Conservation (phyloP, 108 stramenopile species). For the Pinguiococcus pyrenoidosus region DNA sequence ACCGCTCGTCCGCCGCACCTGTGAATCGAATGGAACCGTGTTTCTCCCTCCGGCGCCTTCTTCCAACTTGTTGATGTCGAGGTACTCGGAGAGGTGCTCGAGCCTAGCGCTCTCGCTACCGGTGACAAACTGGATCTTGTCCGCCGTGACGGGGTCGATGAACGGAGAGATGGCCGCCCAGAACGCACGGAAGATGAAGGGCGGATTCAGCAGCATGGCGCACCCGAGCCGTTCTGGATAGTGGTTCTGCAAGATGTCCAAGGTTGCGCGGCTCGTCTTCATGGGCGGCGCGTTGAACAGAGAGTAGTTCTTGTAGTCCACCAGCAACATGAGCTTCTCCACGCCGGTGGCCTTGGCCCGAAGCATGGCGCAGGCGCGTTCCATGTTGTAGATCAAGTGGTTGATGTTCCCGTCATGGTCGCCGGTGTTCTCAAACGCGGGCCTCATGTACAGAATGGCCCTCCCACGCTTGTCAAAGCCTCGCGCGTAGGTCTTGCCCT, state of each 20-base stretch:
- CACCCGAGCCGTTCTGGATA: constrained; percentile 69
- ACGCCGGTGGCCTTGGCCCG: constrained; percentile 5
- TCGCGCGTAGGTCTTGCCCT: constrained; percentile 67
- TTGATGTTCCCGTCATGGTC: constrained; percentile 59
- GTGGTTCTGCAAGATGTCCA: constrained; percentile 68
- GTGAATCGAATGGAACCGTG: constrained; percentile 5
- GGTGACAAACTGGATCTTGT: constrained; percentile 61
- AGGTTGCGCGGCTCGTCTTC: constrained; percentile 50
- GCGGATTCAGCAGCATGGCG: constrained; percentile 67
- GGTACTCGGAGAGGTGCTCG: constrained; percentile 2
- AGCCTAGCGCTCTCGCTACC: constrained; percentile 10
- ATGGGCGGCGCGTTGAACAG: constrained; percentile 58
- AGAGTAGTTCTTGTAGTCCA: constrained; percentile 65
- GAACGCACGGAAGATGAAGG: constrained; percentile 62
- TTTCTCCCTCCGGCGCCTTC: constrained; percentile 1
- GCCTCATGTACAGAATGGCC: constrained; percentile 67
- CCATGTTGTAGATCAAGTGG: constrained; percentile 73
- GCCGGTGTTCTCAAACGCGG: constrained; percentile 61
- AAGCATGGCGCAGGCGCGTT: constrained; percentile 54
- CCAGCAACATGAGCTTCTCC: constrained; percentile 64
- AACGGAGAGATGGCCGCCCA: constrained; percentile 65
- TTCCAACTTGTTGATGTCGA: constrained; percentile 9
- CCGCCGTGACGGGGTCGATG: constrained; percentile 64
- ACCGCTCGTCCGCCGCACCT: no score
- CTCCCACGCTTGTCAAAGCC: constrained; percentile 64